Conservation (phyloP, 2,329 filamentous ascomycete species). For the Hymenoscyphus fraxineus region DNA sequence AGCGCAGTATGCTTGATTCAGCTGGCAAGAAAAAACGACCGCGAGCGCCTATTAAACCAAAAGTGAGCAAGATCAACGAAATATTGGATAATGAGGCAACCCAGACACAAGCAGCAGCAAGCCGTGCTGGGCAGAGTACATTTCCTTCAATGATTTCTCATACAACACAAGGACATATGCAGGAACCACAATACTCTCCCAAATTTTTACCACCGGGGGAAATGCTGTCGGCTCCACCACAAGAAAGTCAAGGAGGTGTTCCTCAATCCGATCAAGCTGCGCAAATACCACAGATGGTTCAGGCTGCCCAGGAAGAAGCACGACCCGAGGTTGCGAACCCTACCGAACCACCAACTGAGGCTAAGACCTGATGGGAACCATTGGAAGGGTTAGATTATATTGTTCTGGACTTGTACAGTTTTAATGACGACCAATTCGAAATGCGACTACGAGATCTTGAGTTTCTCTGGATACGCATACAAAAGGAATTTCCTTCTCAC, state of each 20-base stretch:
- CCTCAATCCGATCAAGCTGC: neutral
- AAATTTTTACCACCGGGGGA: neutral
- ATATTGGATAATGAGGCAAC: constrained; percentile 4
- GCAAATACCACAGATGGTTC: neutral
- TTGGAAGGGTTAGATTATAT: neutral
- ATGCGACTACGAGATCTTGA: constrained; percentile 3
- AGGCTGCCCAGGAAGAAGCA: constrained; percentile 1
- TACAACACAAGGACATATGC: constrained; percentile 5
- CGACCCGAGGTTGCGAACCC: constrained; percentile 1
- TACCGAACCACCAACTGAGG: neutral
- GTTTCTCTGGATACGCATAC: constrained; percentile 7
- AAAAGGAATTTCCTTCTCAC: constrained; percentile 16
- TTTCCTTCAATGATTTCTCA: constrained; percentile 16
- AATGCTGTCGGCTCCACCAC: constrained; percentile 6
- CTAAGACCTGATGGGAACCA: constrained; percentile 3
- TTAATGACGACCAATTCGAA: constrained; percentile 10
- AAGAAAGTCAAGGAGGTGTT: neutral
- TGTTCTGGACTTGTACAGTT: constrained; percentile 1
- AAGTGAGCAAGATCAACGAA: constrained; percentile 6
- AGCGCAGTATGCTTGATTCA: constrained; percentile 15
- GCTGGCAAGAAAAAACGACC: constrained; percentile 25
- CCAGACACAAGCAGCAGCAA: constrained; percentile 13
- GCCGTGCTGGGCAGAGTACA: constrained; percentile 23
- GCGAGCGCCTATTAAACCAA: constrained; percentile 6
- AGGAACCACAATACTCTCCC: constrained; percentile 4